These are phyloP conservation scores for Ophiostoma perfectum DNA, from an alignment of 2,329 filamentous ascomycete species.

Conservation along the genomic window DNA sequence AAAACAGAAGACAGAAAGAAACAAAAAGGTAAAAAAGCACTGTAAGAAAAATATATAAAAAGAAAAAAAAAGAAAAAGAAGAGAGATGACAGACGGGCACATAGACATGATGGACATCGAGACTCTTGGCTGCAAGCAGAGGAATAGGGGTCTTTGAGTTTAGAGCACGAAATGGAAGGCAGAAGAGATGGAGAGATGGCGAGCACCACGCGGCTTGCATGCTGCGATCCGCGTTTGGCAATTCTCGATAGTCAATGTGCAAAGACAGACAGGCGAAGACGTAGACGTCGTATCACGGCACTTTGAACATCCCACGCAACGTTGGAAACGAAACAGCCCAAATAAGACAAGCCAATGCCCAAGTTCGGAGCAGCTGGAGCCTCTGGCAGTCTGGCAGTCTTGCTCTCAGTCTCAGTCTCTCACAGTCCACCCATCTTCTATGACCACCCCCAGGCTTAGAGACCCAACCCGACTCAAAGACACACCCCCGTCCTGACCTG, in stretches of 20 bases:
- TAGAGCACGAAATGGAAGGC: not conserved
- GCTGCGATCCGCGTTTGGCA: not conserved
- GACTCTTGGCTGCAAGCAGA: not conserved
- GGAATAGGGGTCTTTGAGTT: constrained; percentile 10
- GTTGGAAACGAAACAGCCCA: constrained; percentile 12
- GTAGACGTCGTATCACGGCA: constrained; percentile 13
- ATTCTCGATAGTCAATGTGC: not conserved
- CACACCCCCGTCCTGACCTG: not conserved
- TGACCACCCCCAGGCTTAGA: not conserved
- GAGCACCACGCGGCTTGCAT: constrained; percentile 12
- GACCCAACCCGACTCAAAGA: not conserved
- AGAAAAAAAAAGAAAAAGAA: not conserved
- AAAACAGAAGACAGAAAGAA: not conserved
- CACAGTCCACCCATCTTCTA: not conserved
- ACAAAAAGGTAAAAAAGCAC: not conserved
- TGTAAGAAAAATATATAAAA: not conserved
- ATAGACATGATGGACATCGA: not conserved
- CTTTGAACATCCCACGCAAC: constrained; percentile 10
- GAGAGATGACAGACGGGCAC: not conserved
- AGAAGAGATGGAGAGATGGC: not conserved
- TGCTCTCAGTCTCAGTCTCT: no score
- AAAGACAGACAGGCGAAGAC: not conserved
- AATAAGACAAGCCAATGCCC: constrained; percentile 1
- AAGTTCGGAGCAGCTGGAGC: not conserved
- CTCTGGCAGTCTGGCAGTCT: not conserved